Conservation (phyloP, 352 stramenopile species). For the Salisapilia sapeloensis region DNA sequence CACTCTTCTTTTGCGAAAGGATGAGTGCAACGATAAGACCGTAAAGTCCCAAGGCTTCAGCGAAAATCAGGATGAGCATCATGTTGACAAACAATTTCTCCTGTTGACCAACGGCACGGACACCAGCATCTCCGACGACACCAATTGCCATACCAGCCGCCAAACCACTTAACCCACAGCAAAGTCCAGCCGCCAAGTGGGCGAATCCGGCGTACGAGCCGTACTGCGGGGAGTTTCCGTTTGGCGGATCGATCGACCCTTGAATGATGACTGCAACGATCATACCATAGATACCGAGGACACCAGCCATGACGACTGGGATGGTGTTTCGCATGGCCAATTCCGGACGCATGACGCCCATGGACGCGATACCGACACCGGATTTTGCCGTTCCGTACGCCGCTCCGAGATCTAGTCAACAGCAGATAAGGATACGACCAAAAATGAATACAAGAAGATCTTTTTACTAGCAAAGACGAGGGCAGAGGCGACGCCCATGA, state of each 20-base stretch:
- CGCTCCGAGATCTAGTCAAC: slow-evolving; percentile 83
- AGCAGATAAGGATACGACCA: slow-evolving; percentile 1
- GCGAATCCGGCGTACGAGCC: slow-evolving; percentile 90
- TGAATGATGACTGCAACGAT: slow-evolving; percentile 92
- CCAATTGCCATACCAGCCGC: slow-evolving; percentile 91
- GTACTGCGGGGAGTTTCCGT: slow-evolving; percentile 60
- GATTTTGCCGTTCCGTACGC: slow-evolving; percentile 96
- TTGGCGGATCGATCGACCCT: slow-evolving; percentile 76
- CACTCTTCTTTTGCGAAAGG: slow-evolving; percentile 63
- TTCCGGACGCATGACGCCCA: slow-evolving; percentile 92
- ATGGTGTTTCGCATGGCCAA: slow-evolving; percentile 98
- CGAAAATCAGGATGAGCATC: slow-evolving; percentile 99
- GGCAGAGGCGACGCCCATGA: slow-evolving; percentile 95
- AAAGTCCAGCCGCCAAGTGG: slow-evolving; percentile 89
- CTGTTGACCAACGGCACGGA: slow-evolving; percentile 93
- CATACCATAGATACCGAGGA: slow-evolving; percentile 93
- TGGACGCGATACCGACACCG: slow-evolving; percentile 92
- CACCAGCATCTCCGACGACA: slow-evolving; percentile 91
- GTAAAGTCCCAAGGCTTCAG: slow-evolving; percentile 94
- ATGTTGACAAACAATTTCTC: slow-evolving; percentile 97
- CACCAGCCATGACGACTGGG: slow-evolving; percentile 97
- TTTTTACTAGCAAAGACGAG: slow-evolving; percentile 89
- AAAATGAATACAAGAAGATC: too few species aligned
- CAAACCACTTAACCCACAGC: slow-evolving; percentile 86
- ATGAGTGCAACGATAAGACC: slow-evolving; percentile 93